Evolutionary conservation across 257 asterid species (phyloP), one percentile per base, ranked within the genome.

Genomic region (Schizonepeta tenuifolia): DNA sequence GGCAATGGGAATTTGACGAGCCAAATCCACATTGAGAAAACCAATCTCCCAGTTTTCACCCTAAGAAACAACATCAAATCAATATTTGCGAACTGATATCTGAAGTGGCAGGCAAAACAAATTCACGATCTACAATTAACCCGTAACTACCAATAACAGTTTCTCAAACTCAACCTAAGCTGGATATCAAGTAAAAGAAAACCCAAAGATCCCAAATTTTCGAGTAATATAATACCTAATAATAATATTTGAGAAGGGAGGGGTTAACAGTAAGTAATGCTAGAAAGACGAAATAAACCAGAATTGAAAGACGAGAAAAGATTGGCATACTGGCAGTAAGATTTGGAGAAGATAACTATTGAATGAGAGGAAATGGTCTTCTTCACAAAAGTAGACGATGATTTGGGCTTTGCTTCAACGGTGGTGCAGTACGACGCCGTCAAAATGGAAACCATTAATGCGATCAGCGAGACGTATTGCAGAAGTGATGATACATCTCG

Each of bases 271-370:
- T 11, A 4, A 43, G n/a, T 43, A 43, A 13, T 43, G n/a, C n/a
- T 43, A 17, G 3, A 53, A 20, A 53, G 8, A 2, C 57, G 22
- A 50, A n/a, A 22, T 9, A 55, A 55, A 10, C 6, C 33, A 20
- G 6, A 9, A 54, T 21, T 10, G 0, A 10, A 65, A 53, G 36
- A 51, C 15, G 31, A 12, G 36, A 43, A n/a, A n/a, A 44, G 53
- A 57, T 7, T 44, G 72, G n/a, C 83, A 36, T 75, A 90, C 98
- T 86, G 94, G 92, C 98, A 92, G 76, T 92, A 92, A 49, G 98
- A 92, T 84, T 92, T 92, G 85, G 98, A 92, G 87, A 91, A 93
- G 82, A 89, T 90, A 57, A 83, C 97, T 10, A 89, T 84, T 59
- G 88, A 62, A 55, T 90, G 94, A 67, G 98, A 85, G 46, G 82